Percentiles rank a stretch among this genome's conserved stretches.
Evolutionary conservation across 805 yeast species (phyloP).

Genomic region (Wickerhamomyces alni): DNA sequence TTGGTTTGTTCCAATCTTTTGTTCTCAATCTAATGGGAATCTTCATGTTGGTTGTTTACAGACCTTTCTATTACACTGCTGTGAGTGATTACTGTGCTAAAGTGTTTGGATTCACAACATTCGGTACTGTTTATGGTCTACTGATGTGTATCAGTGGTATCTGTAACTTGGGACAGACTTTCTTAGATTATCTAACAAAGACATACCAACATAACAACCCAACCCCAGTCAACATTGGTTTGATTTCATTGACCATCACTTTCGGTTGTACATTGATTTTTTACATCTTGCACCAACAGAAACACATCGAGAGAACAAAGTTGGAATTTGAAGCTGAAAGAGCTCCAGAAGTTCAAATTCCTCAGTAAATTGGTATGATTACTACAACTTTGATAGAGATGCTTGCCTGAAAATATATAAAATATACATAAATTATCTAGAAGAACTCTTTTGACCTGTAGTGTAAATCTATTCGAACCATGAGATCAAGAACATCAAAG

Average conservation of each 20-base stretch:
- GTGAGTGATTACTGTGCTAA: constrained; percentile 89
- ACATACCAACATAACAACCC: constrained; percentile 67
- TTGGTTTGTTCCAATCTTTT: constrained; percentile 52
- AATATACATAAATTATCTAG: too few species aligned
- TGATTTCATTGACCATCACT: constrained; percentile 49
- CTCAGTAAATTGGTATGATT: too few species aligned
- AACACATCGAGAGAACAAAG: constrained; percentile 38
- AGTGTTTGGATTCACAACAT: constrained; percentile 87
- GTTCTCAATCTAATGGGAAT: constrained; percentile 62
- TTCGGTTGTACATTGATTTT: constrained; percentile 23
- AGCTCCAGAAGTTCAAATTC: constrained; percentile 44
- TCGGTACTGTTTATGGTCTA: constrained; percentile 88
- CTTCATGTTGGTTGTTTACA: constrained; percentile 63
- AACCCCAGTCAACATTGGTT: constrained; percentile 58
- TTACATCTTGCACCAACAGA: constrained; percentile 30
- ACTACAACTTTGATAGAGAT: too few species aligned
- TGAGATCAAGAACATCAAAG: constrained; percentile 42
- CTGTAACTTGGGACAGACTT: constrained; percentile 68
- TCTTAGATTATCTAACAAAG: constrained; percentile 68
- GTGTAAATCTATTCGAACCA: constrained; percentile 20
- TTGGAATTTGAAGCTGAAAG: constrained; percentile 60
- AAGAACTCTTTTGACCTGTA: too few species aligned
- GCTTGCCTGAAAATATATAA: too few species aligned
- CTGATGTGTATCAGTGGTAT: constrained; percentile 78
- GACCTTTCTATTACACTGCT: constrained; percentile 92